These are phyloP conservation scores for Neurospora sp. DNA, from an alignment of 2,329 filamentous ascomycete species.

Conservation along the genomic window DNA sequence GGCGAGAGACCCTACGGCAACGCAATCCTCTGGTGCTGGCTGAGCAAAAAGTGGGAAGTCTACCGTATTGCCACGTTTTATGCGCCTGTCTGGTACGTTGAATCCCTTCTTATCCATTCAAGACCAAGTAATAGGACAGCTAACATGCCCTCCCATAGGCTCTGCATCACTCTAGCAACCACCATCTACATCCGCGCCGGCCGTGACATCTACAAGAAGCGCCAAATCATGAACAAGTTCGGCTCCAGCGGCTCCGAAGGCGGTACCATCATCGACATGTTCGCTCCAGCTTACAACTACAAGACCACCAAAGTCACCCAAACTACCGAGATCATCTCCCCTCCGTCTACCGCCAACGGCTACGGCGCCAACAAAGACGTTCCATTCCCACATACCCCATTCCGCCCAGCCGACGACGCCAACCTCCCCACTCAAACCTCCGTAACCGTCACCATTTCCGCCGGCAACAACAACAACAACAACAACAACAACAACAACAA, in stretches of 20 bases:
- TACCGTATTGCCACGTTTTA: constrained; percentile 70
- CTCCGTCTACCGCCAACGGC: not conserved
- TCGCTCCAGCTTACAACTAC: constrained; percentile 30
- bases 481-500: no score
- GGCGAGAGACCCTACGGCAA: constrained; percentile 60
- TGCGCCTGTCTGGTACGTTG: constrained; percentile 53
- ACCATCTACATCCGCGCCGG: constrained; percentile 57
- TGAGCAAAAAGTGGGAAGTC: constrained; percentile 56
- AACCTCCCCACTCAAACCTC: constrained; percentile 13
- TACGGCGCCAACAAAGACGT: not conserved
- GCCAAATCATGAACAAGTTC: constrained; percentile 49
- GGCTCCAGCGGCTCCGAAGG: constrained; percentile 32
- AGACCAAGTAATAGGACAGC: constrained; percentile 6
- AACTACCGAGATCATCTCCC: constrained; percentile 17
- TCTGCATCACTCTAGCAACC: constrained; percentile 50
- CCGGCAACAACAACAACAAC: constrained; percentile 16
- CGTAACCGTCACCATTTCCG: constrained; percentile 43
- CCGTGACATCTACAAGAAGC: constrained; percentile 55
- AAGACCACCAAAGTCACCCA: constrained; percentile 47
- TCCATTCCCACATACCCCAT: constrained; percentile 17
- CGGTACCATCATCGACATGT: constrained; percentile 29
- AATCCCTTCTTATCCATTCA: not conserved
- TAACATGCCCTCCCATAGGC: constrained; percentile 28
- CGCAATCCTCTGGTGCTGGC: constrained; percentile 76
- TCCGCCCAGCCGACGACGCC: constrained; percentile 3